A percentile compares a stretch with the other conserved stretches of the same genome.
phyloP scores from a whole-genome alignment of 2,329 filamentous ascomycete genomes.

The Penicillium sp. region DNA sequence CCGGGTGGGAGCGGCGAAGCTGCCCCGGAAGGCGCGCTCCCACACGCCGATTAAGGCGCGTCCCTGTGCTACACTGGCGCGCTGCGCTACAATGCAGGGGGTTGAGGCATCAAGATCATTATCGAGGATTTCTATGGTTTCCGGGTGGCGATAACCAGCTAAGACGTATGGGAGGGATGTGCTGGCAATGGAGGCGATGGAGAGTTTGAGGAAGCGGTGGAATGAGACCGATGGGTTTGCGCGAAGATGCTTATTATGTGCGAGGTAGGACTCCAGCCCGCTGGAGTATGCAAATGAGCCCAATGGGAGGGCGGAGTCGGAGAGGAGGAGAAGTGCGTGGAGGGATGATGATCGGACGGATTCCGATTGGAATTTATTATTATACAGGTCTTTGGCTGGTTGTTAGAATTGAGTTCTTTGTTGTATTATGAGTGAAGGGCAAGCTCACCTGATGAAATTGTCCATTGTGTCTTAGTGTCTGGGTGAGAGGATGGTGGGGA shows the following conservation, averaged over 20 bases:
- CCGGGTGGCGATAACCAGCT: slow-evolving; percentile 53
- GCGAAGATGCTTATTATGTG: slow-evolving; percentile 51
- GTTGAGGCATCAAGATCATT: slow-evolving; percentile 65
- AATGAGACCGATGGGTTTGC: slow-evolving; percentile 45
- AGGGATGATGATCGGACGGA: slow-evolving; percentile 26
- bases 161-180: slow-evolving; percentile 63
- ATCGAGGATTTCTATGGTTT: slow-evolving; percentile 54
- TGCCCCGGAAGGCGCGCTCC: slow-evolving; percentile 54
- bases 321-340: slow-evolving; percentile 60
- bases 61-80: slow-evolving; percentile 62
- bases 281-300: slow-evolving; percentile 67
- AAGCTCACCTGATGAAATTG: slow-evolving; percentile 4
- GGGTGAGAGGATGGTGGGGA: slow-evolving; percentile 18
- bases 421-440: not conserved
- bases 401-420: slow-evolving; percentile 4
- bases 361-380: slow-evolving; percentile 9
- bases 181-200: slow-evolving; percentile 57
- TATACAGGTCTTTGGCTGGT: slow-evolving; percentile 1
- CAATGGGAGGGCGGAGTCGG: slow-evolving; percentile 64
- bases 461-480: slow-evolving; percentile 14
- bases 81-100: slow-evolving; percentile 61
- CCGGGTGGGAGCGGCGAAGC: slow-evolving; percentile 25
- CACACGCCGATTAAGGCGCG: slow-evolving; percentile 60
- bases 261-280: slow-evolving; percentile 64
- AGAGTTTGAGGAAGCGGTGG: slow-evolving; percentile 57